A percentile compares a stretch with the other conserved stretches of the same genome.
Evolutionary conservation across 257 asterid species (phyloP).

Genomic region (Eucommia ulmoides): DNA sequence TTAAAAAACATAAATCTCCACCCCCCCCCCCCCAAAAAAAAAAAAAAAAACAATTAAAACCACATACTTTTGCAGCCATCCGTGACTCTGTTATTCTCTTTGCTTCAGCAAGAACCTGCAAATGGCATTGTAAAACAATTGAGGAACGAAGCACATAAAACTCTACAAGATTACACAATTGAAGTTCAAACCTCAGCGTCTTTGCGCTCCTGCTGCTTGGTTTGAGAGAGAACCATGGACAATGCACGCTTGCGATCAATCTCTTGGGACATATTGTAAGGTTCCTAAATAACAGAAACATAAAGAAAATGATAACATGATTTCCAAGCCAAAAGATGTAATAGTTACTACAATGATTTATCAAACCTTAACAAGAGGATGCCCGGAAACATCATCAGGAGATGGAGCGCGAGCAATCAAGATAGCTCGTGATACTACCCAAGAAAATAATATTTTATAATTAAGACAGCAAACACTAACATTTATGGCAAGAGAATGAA

Average conservation of each 20-base stretch:
- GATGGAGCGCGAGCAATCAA: slow-evolving; percentile 66
- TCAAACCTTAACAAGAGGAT: slow-evolving; percentile 68
- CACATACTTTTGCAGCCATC: slow-evolving; percentile 58
- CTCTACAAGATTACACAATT: slow-evolving; percentile 4
- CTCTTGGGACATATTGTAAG: slow-evolving; percentile 68
- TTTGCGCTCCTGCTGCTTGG: slow-evolving; percentile 86
- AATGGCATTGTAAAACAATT: background rate
- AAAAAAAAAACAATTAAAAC: no score
- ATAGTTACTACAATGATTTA: slow-evolving; percentile 3
- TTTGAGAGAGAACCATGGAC: slow-evolving; percentile 79
- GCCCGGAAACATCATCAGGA: slow-evolving; percentile 51
- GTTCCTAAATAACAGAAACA: slow-evolving; percentile 37
- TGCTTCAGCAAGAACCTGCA: slow-evolving; percentile 85
- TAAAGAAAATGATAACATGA: background rate
- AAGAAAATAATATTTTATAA: slow-evolving; percentile 4
- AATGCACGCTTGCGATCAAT: slow-evolving; percentile 81
- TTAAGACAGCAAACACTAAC: background rate
- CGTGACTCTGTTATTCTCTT: slow-evolving; percentile 77
- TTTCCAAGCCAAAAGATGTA: slow-evolving; percentile 3
- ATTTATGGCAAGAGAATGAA: slow-evolving; percentile 1
- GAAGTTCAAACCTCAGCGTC: slow-evolving; percentile 64
- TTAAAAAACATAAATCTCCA: no score
- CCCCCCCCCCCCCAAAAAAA: no score
- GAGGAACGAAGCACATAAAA: background rate
- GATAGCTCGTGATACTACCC: slow-evolving; percentile 56